phyloP scores from a whole-genome alignment of 176 grass and related monocot species.

The Miscanthus lutarioriparius region DNA sequence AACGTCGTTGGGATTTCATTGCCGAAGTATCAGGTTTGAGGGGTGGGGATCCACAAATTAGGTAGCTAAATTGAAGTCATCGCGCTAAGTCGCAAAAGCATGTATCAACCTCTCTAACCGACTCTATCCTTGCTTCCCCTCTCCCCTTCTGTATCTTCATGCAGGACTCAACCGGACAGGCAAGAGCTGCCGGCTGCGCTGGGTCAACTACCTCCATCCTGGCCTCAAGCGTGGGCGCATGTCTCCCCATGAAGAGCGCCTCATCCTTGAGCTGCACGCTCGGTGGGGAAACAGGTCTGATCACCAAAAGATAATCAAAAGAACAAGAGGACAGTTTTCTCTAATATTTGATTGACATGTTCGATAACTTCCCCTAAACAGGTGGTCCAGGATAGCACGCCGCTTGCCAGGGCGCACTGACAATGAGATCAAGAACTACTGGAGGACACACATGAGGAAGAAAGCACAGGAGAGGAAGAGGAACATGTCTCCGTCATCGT shows the following conservation, averaged over 20 bases:
- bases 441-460: conserved; percentile 98
- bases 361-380: conserved; percentile 32
- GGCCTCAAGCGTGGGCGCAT: conserved; percentile 89
- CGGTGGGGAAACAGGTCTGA: conserved; percentile 87
- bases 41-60: conserved; percentile 80
- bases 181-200: conserved; percentile 84
- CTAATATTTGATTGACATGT: background rate
- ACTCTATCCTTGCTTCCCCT: conserved; percentile 33
- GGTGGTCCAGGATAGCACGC: conserved; percentile 87
- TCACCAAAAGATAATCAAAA: conserved; percentile 13
- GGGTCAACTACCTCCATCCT: conserved; percentile 96
- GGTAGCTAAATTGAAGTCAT: conserved; percentile 38
- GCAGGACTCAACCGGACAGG: conserved; percentile 84
- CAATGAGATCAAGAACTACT: conserved; percentile 98
- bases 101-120: conserved; percentile 36
- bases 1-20: conserved; percentile 99
- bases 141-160: conserved; percentile 10
- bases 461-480: conserved; percentile 83
- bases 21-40: conserved; percentile 99
- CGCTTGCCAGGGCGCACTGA: conserved; percentile 81
- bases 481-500: conserved; percentile 63
- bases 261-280: conserved; percentile 86
- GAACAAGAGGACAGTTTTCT: background rate
- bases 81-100: conserved; percentile 48
- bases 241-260: conserved; percentile 79